phyloP scores from a whole-genome alignment of 495 filamentous ascomycete genomes.

The Neohortaea acidophila region DNA sequence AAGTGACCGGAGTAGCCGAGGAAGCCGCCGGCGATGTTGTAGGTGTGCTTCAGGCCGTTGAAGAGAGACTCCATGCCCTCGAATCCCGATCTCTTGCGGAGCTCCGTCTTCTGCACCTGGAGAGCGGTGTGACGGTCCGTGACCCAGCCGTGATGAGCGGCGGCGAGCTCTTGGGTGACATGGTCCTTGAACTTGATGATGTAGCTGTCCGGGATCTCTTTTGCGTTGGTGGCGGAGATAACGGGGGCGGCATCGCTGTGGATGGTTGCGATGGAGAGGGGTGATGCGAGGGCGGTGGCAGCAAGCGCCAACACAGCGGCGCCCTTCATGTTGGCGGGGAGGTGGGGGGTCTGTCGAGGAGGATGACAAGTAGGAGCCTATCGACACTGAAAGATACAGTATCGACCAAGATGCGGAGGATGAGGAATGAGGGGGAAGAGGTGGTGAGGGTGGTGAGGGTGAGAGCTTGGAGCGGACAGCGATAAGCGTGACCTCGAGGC shows the following conservation, averaged over 20 bases:
- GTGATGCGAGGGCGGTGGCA: slow-evolving; percentile 55
- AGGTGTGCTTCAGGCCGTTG: slow-evolving; percentile 83
- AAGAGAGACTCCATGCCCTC: slow-evolving; percentile 56
- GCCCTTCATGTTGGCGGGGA: slow-evolving; percentile 53
- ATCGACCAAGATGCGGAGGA: not conserved
- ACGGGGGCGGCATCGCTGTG: slow-evolving; percentile 82
- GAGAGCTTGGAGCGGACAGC: not conserved
- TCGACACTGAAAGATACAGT: not conserved
- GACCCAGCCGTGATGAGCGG: slow-evolving; percentile 81
- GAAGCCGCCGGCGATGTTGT: slow-evolving; percentile 70
- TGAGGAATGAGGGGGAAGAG: not conserved
- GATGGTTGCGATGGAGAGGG: slow-evolving; percentile 55
- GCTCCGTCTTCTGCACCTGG: slow-evolving; percentile 49
- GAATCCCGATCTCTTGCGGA: slow-evolving; percentile 76
- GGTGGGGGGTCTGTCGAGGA: not conserved
- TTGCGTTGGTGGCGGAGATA: slow-evolving; percentile 59
- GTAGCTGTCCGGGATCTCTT: slow-evolving; percentile 78
- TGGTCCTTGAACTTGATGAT: slow-evolving; percentile 98
- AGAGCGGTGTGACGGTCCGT: slow-evolving; percentile 58
- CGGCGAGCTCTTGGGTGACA: slow-evolving; percentile 48
- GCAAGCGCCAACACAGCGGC: slow-evolving; percentile 49
- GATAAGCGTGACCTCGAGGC: not conserved
- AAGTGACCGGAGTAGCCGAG: slow-evolving; percentile 94
- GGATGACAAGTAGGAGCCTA: not conserved
- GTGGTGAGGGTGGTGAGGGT: slow-evolving; percentile 1